phyloP scores from a whole-genome alignment of 768 basidiomycete genomes.

The Pisolithus tinctorius region DNA sequence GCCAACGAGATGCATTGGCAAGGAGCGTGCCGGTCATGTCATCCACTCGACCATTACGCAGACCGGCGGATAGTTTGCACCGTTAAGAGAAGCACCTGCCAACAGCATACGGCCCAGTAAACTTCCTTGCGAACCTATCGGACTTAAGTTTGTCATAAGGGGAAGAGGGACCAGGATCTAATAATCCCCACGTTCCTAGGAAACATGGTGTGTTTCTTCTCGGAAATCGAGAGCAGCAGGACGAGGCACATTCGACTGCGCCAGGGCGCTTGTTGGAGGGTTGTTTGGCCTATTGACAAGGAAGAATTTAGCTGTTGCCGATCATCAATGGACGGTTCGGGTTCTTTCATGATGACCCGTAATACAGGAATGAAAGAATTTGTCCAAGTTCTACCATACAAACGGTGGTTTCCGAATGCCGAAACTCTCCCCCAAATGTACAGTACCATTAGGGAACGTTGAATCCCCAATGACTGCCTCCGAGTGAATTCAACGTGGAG shows the following conservation, averaged over 20 bases:
- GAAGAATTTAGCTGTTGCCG: neutral
- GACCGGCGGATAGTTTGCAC: neutral
- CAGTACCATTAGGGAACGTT: too few relatives aligned
- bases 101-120: neutral
- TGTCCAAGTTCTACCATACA: neutral
- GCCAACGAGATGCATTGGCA: neutral
- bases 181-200: neutral
- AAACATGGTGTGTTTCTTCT: neutral
- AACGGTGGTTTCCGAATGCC: too few relatives aligned
- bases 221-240: neutral
- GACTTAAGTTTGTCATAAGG: neutral
- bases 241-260: neutral
- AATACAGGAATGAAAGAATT: neutral
- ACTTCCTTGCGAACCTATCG: neutral
- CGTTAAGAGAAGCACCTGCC: neutral
- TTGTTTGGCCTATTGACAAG: neutral
- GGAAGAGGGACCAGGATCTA: neutral
- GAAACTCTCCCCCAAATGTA: too few relatives aligned
- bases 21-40: neutral
- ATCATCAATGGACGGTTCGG: neutral
- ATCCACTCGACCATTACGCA: neutral
- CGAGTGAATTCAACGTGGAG: too few relatives aligned
- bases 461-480: too few relatives aligned
- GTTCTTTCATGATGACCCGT: neutral
- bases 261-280: neutral